Percentiles rank a stretch among this genome's conserved stretches.
Conservation (phyloP, 176 grass and related monocot genomes). For the Dactylis glomerata region DNA sequence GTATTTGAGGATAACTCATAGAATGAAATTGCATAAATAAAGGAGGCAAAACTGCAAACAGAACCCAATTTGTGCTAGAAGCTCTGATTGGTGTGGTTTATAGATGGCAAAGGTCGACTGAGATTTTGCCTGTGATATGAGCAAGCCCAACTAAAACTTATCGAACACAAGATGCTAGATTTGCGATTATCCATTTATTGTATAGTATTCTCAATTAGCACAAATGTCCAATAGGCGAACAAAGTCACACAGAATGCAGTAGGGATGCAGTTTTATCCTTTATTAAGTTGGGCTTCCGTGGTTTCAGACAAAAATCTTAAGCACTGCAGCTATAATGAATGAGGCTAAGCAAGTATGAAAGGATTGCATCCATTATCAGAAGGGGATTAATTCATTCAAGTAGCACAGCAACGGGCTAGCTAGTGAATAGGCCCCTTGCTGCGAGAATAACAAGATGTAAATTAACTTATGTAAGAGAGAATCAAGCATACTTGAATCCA, state of each 20-base stretch:
- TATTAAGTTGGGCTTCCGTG: background rate
- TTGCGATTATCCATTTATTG: background rate
- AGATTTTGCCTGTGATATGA: background rate
- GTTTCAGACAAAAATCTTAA: constrained; percentile 2
- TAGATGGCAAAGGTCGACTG: background rate
- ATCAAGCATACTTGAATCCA: constrained; percentile 18
- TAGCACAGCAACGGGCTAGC: constrained; percentile 23
- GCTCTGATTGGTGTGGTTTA: background rate
- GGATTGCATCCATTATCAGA: background rate
- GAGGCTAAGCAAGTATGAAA: background rate
- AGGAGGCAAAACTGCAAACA: background rate
- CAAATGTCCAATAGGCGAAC: background rate
- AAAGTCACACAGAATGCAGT: background rate
- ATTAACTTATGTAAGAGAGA: constrained; percentile 3
- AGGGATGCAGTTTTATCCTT: background rate
- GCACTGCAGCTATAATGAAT: background rate
- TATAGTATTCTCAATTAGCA: background rate
- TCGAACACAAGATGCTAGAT: background rate
- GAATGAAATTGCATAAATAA: background rate
- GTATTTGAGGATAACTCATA: background rate
- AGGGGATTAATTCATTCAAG: constrained; percentile 26
- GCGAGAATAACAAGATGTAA: constrained; percentile 28
- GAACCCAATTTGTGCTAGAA: background rate
- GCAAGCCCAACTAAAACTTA: background rate
- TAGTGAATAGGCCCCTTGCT: constrained; percentile 7